Evolutionary conservation across 176 grass and related monocot species (phyloP), one percentile per base, ranked within the genome.

Genomic region (Musa itinerans): DNA sequence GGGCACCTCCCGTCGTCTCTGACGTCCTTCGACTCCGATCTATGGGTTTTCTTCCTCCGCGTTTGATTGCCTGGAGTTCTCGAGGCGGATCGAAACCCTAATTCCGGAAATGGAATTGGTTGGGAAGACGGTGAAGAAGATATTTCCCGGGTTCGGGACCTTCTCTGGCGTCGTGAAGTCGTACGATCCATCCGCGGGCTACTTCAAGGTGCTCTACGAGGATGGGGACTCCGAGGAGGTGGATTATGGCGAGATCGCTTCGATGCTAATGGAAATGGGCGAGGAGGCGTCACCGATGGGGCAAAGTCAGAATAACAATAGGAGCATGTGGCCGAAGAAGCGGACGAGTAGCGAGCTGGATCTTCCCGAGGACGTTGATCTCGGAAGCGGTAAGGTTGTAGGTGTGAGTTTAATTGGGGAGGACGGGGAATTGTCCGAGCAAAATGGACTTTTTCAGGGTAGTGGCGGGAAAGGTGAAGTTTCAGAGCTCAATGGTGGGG

Each of bases 181-280:
- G 50, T 94, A 89, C 73, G 96, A 99, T 83, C 70, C 78, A 9
- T 68, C 57, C 61, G 84, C 80, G 15, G 90, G 94, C 11, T 98
- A 83, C 72, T 98, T 87, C 78, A 86, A 84, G 80, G 90, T 99
- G 83, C 72, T 88, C 11, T 98, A 98, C 65, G 83, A 86, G 76
- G 96, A 99, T 52, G 89, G 95, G 16, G 96, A 99, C 78, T 92
- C 82, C 51, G 95, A 94, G 83, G 91, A 99, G 81, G 84, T 99
- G 19, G 88, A 99, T 50, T 79, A 81, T 11, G 80, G 76, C 34
- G 96, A 95, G 92, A 74, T 99, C 54, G 80, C 52, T 20, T 50
- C 52, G 72, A 92, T 99, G 70, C 88, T 99, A 68, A 83, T 83
- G n/a, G 95, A 83, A 0, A 50, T 82, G 50, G 66, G 81, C 22